Base-by-base conservation (phyloP, 2,329 filamentous ascomycete genomes). In the Lecanicillium sp. region DNA sequence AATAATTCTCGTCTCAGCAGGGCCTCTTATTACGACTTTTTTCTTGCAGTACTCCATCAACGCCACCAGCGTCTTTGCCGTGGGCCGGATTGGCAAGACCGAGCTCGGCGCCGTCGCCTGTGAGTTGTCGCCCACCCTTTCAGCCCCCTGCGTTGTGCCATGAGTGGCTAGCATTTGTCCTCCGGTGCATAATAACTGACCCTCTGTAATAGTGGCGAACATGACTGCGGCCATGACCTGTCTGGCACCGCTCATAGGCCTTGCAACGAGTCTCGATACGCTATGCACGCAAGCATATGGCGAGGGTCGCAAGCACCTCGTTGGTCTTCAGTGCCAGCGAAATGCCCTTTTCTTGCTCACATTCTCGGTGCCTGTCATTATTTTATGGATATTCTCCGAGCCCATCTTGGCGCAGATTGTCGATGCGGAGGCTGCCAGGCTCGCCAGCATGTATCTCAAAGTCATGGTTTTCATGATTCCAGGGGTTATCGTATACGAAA, bases 261-360 rank as follows among this genome's bases (percentile, higher is more conserved):
- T 97, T 11, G 85, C 90, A 1, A 97, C 91, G 4, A 89, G 85
- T 53, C 73, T 97, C 30, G 91, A 97, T 66, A 97, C 91, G 0
- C 79, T 97, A 2, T 96, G 91, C 64, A 81, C 91, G 0, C 91
- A 97, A 66, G 91, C 91, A 0, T 97, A 94, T 62, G 91, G 91
- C 3, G 93, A 87, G 1, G 91, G 91, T 0, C 86, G 86, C 62
- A 94, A 86, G 62, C 86, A 90, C 56, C 78, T 97, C 3, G 91
- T 97, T 7, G 87, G 87, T 2, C 64, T 93, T 46, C 87, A 93
- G 59, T 76, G 88, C 54, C 86, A 93, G 67, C 77, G 87, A 47
- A 90, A 91, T 86, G 72, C 87, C 1, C 85, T 74, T 61, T 90
- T 93, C 60, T 74, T 93, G 2, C 83, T 84, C 71, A 63, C 75